Base-by-base conservation (phyloP, 78 protist species). In the Paulinella micropora region DNA sequence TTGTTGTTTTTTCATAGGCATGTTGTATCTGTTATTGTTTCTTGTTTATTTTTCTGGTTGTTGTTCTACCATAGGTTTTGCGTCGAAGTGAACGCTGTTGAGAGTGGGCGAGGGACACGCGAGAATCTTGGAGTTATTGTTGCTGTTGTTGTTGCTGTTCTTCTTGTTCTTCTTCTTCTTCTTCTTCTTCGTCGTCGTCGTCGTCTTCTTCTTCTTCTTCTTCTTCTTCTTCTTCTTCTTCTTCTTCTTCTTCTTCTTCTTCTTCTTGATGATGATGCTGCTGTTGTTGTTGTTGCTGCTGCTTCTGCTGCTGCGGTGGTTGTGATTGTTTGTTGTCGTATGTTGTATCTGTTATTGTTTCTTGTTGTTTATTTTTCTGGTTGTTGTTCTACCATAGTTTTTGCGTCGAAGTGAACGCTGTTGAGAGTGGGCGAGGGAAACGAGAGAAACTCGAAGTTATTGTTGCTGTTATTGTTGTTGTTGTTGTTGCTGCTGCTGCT, bases 11-110 rank as follows among this genome's bases (percentile, higher is more conserved):
- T n/a, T n/a, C n/a, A n/a, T n/a, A n/a, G n/a, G n/a, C n/a, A n/a
- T n/a, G n/a, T n/a, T n/a, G n/a, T n/a, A n/a, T n/a, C n/a, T n/a
- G n/a, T n/a, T n/a, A n/a, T n/a, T n/a, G n/a, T n/a, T n/a, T n/a
- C n/a, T n/a, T n/a, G n/a, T n/a, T n/a, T n/a, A n/a, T n/a, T n/a
- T n/a, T n/a, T n/a, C n/a, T n/a, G n/a, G n/a, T n/a, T n/a, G n/a
- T n/a, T n/a, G n/a, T n/a, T n/a, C n/a, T n/a, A n/a, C n/a, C n/a
- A 89, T 32, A 32, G 91, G 91, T 31, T 67, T 64, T 1, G 91
- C 41, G 3, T 89, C 88, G 73, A 89, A 81, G 82, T 86, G 73
- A 3, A 79, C 34, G 73, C 51, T 86, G 1, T 23, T 32, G n/a
- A 89, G 88, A 23, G 38, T 4, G 67, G 4, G 67, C n/a, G 67